phyloP scores from a whole-genome alignment of 306 rosid genomes.

The Quillaja saponaria region DNA sequence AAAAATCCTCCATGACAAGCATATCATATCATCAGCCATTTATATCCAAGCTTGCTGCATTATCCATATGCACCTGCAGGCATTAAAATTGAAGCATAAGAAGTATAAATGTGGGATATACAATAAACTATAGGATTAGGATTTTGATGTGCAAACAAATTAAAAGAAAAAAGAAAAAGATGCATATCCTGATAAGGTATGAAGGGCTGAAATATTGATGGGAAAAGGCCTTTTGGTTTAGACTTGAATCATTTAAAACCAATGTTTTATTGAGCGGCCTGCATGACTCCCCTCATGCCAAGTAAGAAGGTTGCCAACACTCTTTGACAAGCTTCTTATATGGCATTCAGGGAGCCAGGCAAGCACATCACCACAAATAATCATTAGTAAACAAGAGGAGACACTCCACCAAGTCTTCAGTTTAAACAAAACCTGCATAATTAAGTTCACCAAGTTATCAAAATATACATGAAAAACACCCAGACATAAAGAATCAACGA shows the following conservation, averaged over 20 bases:
- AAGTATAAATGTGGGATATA: too few species aligned
- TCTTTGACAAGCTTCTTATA: conserved; percentile 49
- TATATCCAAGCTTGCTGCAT: conserved; percentile 11
- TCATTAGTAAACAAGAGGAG: neutral
- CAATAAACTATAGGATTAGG: neutral
- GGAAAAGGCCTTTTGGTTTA: neutral
- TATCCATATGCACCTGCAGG: neutral
- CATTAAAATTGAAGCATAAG: too few species aligned
- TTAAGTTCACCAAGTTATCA: conserved; percentile 6
- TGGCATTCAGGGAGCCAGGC: conserved; percentile 99
- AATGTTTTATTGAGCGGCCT: conserved; percentile 30
- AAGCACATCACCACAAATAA: conserved; percentile 16
- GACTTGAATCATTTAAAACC: neutral
- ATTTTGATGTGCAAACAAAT: too few species aligned
- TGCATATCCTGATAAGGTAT: neutral
- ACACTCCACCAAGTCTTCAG: neutral
- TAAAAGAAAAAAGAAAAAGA: too few species aligned
- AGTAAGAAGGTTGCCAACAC: conserved; percentile 45
- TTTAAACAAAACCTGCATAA: conserved; percentile 21
- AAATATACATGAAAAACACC: neutral
- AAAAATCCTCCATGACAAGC: conserved; percentile 10
- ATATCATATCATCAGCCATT: conserved; percentile 4
- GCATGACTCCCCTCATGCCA: conserved; percentile 81
- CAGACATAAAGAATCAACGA: too few species aligned
- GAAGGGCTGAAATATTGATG: conserved; percentile 7